These are phyloP conservation scores for Microbotryomycetes sp. DNA, from an alignment of 1,284 basidiomycete genomes.

Conservation along the genomic window DNA sequence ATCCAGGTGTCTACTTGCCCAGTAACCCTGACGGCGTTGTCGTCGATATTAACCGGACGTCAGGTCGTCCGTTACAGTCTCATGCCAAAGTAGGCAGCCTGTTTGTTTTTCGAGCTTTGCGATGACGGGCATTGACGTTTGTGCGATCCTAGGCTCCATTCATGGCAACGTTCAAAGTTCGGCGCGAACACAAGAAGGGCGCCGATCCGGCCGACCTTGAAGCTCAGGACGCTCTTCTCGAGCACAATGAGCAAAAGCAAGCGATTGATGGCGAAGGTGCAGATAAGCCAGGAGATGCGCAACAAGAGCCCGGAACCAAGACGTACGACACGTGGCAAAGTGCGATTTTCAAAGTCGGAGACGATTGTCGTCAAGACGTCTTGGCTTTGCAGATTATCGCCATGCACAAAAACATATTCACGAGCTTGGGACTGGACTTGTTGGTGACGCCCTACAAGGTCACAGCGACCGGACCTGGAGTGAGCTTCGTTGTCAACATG, in stretches of 20 bases:
- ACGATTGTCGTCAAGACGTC: slow-evolving; percentile 97
- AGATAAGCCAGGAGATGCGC: slow-evolving; percentile 8
- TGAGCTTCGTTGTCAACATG: slow-evolving; percentile 44
- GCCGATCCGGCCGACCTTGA: slow-evolving; percentile 48
- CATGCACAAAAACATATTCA: slow-evolving; percentile 99
- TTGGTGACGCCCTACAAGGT: slow-evolving; percentile 97
- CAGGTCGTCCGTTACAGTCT: slow-evolving; percentile 89
- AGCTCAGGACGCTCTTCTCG: slow-evolving; percentile 44
- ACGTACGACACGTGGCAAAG: slow-evolving; percentile 92
- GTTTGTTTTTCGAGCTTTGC: background rate
- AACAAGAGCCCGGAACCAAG: slow-evolving; percentile 47
- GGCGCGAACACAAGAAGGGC: slow-evolving; percentile 38
- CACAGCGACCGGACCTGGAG: slow-evolving; percentile 91
- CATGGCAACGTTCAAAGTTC: slow-evolving; percentile 99
- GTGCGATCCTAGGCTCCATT: slow-evolving; percentile 70
- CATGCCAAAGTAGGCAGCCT: slow-evolving; percentile 73
- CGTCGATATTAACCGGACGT: slow-evolving; percentile 92
- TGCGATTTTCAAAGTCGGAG: slow-evolving; percentile 99
- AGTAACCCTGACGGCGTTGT: slow-evolving; percentile 96
- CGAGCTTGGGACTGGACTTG: slow-evolving; percentile 71
- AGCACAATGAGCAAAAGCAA: background rate
- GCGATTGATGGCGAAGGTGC: slow-evolving; percentile 20
- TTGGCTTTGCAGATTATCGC: slow-evolving; percentile 95
- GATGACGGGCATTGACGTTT: background rate
- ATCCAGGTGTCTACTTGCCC: slow-evolving; percentile 91